Conservation (phyloP, 2,329 filamentous ascomycete species). For the Cadophora sp. region DNA sequence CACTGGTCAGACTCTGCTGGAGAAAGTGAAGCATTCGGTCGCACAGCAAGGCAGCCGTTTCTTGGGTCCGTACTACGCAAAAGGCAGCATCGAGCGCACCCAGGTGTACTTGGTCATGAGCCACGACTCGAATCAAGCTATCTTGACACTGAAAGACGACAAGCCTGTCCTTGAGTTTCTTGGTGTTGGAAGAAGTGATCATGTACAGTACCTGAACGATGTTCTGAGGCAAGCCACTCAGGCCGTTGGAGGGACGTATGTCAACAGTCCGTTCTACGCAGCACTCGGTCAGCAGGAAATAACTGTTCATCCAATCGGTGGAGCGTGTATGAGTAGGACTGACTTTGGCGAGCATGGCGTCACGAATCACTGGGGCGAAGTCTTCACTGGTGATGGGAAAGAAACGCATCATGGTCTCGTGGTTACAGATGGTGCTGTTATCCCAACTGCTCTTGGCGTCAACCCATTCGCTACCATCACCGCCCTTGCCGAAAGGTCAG, state of each 20-base stretch:
- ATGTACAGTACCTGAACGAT: slow-evolving; percentile 58
- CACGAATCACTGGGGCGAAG: slow-evolving; percentile 65
- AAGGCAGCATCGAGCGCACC: slow-evolving; percentile 64
- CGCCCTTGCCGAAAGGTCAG: slow-evolving; percentile 69
- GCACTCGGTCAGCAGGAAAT: slow-evolving; percentile 62
- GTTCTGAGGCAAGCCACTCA: slow-evolving; percentile 61
- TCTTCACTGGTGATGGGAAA: slow-evolving; percentile 59
- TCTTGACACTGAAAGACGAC: slow-evolving; percentile 63
- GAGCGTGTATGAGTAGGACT: slow-evolving; percentile 67
- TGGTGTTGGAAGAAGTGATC: slow-evolving; percentile 62
- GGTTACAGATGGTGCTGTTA: slow-evolving; percentile 65
- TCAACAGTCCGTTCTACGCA: slow-evolving; percentile 64
- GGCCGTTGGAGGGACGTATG: slow-evolving; percentile 64
- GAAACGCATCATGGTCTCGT: slow-evolving; percentile 64
- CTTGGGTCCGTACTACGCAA: slow-evolving; percentile 62
- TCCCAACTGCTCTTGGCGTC: slow-evolving; percentile 67
- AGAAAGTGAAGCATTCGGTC: slow-evolving; percentile 54
- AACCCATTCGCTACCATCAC: slow-evolving; percentile 75
- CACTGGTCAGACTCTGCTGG: slow-evolving; percentile 47
- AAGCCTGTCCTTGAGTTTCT: slow-evolving; percentile 65
- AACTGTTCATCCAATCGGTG: slow-evolving; percentile 72
- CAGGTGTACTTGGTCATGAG: slow-evolving; percentile 64
- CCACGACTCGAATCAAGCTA: slow-evolving; percentile 58
- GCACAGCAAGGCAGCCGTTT: slow-evolving; percentile 59
- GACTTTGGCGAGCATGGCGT: slow-evolving; percentile 63